These are phyloP conservation scores for Fusarium subglutinans DNA, from an alignment of 2,329 filamentous ascomycete species.

Conservation along the genomic window DNA sequence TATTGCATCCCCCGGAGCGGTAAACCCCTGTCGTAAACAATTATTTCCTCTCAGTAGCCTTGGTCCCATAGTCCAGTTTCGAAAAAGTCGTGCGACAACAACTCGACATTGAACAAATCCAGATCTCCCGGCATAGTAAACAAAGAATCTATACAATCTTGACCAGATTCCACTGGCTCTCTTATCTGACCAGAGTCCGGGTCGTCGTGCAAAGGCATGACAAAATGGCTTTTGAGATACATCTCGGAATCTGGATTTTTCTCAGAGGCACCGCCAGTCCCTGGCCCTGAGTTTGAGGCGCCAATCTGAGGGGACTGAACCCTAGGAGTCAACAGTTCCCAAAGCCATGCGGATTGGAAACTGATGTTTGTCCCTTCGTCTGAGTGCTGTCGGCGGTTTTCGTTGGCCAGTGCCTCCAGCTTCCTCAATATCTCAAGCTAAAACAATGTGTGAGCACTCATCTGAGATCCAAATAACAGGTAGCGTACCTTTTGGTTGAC, in stretches of 20 bases:
- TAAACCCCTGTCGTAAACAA: background rate
- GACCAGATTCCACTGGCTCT: accelerated
- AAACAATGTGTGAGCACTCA: background rate
- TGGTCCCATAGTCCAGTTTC: background rate
- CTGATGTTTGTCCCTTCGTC: background rate
- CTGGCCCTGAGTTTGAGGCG: accelerated
- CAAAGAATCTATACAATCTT: background rate
- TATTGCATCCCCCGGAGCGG: too few relatives aligned
- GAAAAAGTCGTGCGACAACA: background rate
- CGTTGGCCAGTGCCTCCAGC: background rate
- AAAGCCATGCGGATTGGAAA: background rate
- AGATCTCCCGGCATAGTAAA: background rate
- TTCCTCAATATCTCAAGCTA: background rate
- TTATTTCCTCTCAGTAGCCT: background rate
- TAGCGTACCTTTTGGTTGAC: background rate
- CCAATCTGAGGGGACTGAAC: background rate
- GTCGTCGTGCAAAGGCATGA: background rate
- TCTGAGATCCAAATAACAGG: accelerated
- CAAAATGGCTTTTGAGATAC: background rate
- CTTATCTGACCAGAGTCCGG: background rate
- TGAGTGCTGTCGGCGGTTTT: background rate
- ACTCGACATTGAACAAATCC: background rate
- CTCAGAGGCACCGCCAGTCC: background rate
- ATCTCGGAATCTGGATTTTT: background rate
- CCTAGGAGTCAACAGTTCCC: background rate